Base-by-base conservation (phyloP, 2,329 filamentous ascomycete species). In the Blastomyces silverae region DNA sequence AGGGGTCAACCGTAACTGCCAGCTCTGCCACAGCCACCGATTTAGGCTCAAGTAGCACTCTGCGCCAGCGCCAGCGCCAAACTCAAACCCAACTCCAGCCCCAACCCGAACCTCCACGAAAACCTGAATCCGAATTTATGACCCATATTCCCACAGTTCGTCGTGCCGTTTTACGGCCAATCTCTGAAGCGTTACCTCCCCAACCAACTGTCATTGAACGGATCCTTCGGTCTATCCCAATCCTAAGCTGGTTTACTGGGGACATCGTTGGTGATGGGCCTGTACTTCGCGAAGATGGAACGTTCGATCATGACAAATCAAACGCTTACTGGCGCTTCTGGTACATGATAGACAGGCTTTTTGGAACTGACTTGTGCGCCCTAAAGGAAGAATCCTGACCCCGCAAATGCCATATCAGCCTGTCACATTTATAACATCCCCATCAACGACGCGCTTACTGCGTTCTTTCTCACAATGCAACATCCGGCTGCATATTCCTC, bases 211-310 rank as follows among this genome's bases (percentile, higher is more conserved):
- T 85, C 64, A 79, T 83, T 46, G 87, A 90, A 75, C 83, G 86
- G 62, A 73, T 90, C 25, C 76, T 89, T 64, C 83, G 84, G 68
- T 84, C 83, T 63, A 84, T 91, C 52, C 89, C 89, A 2, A 82
- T 91, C 66, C 77, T 91, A 66, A 84, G 84, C 70, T 91, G 88
- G 86, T 88, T 92, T 72, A 87, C 85, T 57, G 87, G 76, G 37
- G 78, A 79, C 64, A 78, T 81, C 50, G 79, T 81, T 22, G 79
- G 78, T 10, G 79, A 80, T 64, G 79, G 79, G 1, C 79, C 79
- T 10, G 73, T 77, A 66, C 68, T 81, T 25, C 74, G 74, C 39
- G 79, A 81, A 55, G 79, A 81, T 63, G 79, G 79, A 2, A 72
- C 72, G 10, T 80, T 96, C 70, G 92, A 97, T 75, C 89, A 87